Evolutionary conservation across 192 early-diverging fungal genomes (phyloP).

Genomic region (Coemansia javaensis): DNA sequence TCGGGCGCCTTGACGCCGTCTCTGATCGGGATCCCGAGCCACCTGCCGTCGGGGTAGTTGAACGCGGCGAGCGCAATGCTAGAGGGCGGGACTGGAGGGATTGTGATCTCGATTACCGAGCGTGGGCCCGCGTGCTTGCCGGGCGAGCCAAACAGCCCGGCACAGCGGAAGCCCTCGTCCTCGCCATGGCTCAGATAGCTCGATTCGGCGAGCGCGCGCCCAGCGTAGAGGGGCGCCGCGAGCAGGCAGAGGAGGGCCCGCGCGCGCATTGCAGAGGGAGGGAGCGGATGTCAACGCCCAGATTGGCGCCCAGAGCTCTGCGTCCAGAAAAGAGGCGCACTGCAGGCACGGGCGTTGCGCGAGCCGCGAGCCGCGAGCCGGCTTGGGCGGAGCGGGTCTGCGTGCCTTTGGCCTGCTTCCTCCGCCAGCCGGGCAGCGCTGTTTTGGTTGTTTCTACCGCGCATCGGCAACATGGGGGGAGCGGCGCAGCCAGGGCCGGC

Average conservation of each 20-base stretch:
- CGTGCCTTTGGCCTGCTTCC: too few species aligned
- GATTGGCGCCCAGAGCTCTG: too few species aligned
- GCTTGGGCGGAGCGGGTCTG: too few species aligned
- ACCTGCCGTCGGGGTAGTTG: slow-evolving; percentile 37
- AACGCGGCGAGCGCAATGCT: slow-evolving; percentile 38
- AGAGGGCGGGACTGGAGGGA: slow-evolving; percentile 39
- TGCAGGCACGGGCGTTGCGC: too few species aligned
- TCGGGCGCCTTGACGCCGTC: slow-evolving; percentile 32
- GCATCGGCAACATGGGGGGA: too few species aligned
- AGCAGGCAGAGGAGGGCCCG: background rate
- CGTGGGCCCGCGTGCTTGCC: slow-evolving; percentile 12
- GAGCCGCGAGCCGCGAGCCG: too few species aligned
- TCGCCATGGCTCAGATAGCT: slow-evolving; percentile 35
- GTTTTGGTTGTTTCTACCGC: background rate
- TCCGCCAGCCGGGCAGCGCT: background rate
- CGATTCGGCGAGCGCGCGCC: slow-evolving; percentile 12
- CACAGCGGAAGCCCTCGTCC: slow-evolving; percentile 45
- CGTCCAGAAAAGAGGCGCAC: too few species aligned
- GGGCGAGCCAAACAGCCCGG: slow-evolving; percentile 36
- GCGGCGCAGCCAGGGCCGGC: slow-evolving; percentile 4
- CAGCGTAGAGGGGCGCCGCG: background rate
- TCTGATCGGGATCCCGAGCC: slow-evolving; percentile 41
- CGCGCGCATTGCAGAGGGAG: background rate
- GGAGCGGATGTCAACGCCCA: too few species aligned
- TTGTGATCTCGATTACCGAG: slow-evolving; percentile 31